Percentiles rank a stretch among this genome's conserved stretches.
These are phyloP conservation scores for Tulasnella sp. DNA, from an alignment of 768 basidiomycete species.

Conservation along the genomic window DNA sequence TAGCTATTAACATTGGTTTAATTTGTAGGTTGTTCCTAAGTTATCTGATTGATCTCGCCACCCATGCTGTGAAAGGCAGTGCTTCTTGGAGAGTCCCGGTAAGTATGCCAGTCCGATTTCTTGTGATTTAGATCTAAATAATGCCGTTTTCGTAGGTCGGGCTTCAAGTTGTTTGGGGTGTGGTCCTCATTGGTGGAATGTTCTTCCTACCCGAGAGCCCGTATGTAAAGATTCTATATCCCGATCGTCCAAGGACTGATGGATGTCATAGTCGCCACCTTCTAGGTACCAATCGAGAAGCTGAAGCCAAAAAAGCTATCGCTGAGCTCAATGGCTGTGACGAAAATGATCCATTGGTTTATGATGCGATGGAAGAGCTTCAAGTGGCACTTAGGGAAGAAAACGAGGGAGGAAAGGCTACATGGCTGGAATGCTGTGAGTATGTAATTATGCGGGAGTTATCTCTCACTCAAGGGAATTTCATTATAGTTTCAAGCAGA, in stretches of 20 bases:
- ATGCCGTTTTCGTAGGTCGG: slow-evolving; percentile 32
- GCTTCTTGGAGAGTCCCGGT: slow-evolving; percentile 48
- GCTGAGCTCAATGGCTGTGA: slow-evolving; percentile 53
- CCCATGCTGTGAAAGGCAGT: slow-evolving; percentile 40
- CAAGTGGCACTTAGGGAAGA: slow-evolving; percentile 52
- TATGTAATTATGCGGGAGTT: not conserved
- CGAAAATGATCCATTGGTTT: slow-evolving; percentile 43
- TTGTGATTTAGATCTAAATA: not conserved
- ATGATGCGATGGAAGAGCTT: slow-evolving; percentile 50
- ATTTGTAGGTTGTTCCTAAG: slow-evolving; percentile 50
- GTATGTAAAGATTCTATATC: slow-evolving; percentile 29
- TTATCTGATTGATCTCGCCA: slow-evolving; percentile 57
- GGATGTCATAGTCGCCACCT: slow-evolving; percentile 54
- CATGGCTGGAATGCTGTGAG: slow-evolving; percentile 55
- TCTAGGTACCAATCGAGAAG: slow-evolving; percentile 41
- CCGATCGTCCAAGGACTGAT: not conserved
- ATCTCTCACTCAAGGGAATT: not conserved
- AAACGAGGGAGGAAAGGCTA: slow-evolving; percentile 69
- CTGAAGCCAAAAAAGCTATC: slow-evolving; percentile 48
- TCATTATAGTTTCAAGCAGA: slow-evolving; percentile 42
- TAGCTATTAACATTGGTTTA: not conserved
- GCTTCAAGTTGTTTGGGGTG: slow-evolving; percentile 56
- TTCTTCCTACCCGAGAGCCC: slow-evolving; percentile 71
- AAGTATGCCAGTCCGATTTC: not conserved
- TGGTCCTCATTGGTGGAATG: slow-evolving; percentile 52